Conservation (phyloP, 805 yeast species). For the Saccharomycopsis fibuligera region DNA sequence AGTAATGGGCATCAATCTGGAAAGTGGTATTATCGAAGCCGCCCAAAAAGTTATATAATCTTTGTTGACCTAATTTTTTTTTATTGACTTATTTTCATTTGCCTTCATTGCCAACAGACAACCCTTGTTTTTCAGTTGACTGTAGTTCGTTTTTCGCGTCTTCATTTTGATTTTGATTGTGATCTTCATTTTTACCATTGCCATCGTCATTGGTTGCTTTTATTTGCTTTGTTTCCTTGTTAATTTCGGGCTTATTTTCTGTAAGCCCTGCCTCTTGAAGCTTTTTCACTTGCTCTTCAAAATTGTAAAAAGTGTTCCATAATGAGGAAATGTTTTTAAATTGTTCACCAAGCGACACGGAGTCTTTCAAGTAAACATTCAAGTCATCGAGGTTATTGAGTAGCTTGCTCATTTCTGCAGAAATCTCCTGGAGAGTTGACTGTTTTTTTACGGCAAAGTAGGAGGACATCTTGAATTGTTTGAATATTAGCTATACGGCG, state of each 20-base stretch:
- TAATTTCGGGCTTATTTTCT: background rate
- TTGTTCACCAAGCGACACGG: slow-evolving; percentile 16
- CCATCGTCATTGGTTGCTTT: background rate
- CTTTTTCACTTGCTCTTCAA: slow-evolving; percentile 9
- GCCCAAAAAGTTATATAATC: too few species aligned
- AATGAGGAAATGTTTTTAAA: slow-evolving; percentile 17
- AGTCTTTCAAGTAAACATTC: slow-evolving; percentile 40
- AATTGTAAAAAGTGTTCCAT: slow-evolving; percentile 20
- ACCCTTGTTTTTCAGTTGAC: too few species aligned
- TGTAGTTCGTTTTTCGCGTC: background rate
- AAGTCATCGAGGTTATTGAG: slow-evolving; percentile 26
- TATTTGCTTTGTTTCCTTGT: background rate
- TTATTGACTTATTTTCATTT: too few species aligned
- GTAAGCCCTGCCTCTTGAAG: background rate
- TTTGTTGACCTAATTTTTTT: too few species aligned
- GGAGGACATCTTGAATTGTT: background rate
- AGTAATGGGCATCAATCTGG: too few species aligned
- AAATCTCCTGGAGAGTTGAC: slow-evolving; percentile 10
- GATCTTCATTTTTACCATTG: background rate
- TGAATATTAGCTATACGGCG: too few species aligned
- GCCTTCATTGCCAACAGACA: too few species aligned
- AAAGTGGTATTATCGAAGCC: too few species aligned
- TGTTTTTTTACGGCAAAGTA: slow-evolving; percentile 12
- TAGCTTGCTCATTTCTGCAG: slow-evolving; percentile 6
- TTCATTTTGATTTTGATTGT: too few species aligned